phyloP scores from a whole-genome alignment of 495 filamentous ascomycete genomes.

The Geopyxis carbonaria region DNA sequence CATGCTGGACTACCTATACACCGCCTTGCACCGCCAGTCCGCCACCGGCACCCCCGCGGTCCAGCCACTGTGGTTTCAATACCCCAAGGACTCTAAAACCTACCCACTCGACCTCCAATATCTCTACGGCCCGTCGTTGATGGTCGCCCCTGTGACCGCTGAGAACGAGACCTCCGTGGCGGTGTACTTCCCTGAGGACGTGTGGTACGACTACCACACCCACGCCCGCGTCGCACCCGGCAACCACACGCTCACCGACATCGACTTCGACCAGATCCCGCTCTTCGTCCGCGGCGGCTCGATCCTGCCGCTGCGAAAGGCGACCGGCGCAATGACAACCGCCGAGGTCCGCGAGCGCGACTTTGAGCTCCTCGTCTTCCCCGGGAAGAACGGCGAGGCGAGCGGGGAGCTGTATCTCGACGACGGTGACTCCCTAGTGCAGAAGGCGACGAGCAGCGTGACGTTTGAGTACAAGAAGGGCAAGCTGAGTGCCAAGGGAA shows the following conservation, averaged over 20 bases:
- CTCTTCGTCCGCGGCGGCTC: constrained; percentile 53
- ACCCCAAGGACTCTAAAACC: constrained; percentile 48
- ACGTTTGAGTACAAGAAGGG: constrained; percentile 31
- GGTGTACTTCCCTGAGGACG: constrained; percentile 56
- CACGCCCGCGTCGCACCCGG: constrained; percentile 36
- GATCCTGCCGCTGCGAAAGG: constrained; percentile 46
- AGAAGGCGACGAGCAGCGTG: constrained; percentile 32
- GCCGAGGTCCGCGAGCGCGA: constrained; percentile 44
- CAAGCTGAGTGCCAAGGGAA: constrained; percentile 28
- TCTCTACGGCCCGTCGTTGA: constrained; percentile 53
- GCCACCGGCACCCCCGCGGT: constrained; percentile 49
- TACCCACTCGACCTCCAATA: constrained; percentile 48
- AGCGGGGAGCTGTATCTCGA: constrained; percentile 59
- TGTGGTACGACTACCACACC: constrained; percentile 67
- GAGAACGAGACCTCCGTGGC: constrained; percentile 45
- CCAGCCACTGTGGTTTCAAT: constrained; percentile 53
- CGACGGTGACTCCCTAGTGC: constrained; percentile 58
- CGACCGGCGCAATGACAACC: constrained; percentile 49
- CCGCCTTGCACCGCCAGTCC: constrained; percentile 46
- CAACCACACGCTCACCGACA: constrained; percentile 34
- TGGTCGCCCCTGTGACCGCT: constrained; percentile 56
- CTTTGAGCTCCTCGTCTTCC: constrained; percentile 55
- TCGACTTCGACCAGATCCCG: constrained; percentile 50
- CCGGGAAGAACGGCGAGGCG: constrained; percentile 40
- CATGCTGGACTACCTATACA: constrained; percentile 72